phyloP scores from a whole-genome alignment of 2,329 filamentous ascomycete species.

The Davidsoniella australis region DNA sequence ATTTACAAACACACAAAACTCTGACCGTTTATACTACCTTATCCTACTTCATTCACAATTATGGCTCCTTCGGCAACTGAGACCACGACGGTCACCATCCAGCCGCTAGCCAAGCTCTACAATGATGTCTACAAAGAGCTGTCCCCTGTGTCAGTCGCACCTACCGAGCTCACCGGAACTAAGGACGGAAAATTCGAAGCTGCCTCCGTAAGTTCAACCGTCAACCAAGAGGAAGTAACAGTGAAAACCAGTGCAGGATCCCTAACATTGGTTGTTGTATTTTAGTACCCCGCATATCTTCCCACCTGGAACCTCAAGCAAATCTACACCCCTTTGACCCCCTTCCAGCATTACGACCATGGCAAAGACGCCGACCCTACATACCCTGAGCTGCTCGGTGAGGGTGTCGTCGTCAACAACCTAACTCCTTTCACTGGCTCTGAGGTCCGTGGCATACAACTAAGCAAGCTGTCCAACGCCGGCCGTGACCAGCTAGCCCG shows the following conservation, averaged over 20 bases:
- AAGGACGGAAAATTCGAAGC: conserved; percentile 7
- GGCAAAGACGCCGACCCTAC: conserved; percentile 55
- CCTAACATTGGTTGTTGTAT: neutral
- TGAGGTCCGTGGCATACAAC: conserved; percentile 53
- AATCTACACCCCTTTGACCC: conserved; percentile 46
- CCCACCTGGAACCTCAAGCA: conserved; percentile 52
- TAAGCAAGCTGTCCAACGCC: conserved; percentile 47
- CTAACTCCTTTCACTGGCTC: conserved; percentile 59
- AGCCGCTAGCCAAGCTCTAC: conserved; percentile 1
- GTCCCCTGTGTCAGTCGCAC: conserved; percentile 6
- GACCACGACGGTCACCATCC: neutral
- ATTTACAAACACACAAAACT: neutral
- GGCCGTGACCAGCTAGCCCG: conserved; percentile 64
- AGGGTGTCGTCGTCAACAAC: conserved; percentile 34
- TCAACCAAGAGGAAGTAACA: neutral
- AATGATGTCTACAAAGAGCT: conserved; percentile 12
- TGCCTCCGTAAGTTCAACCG: conserved; percentile 3
- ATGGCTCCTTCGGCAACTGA: conserved; percentile 12
- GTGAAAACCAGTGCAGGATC: no score
- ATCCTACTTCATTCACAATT: neutral
- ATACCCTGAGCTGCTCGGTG: conserved; percentile 50
- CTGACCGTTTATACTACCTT: neutral
- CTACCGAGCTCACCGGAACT: conserved; percentile 11
- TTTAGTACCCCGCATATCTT: conserved; percentile 52
- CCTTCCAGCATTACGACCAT: conserved; percentile 58